Conservation (phyloP, 148 eudicot species). For the Cornus suecica region DNA sequence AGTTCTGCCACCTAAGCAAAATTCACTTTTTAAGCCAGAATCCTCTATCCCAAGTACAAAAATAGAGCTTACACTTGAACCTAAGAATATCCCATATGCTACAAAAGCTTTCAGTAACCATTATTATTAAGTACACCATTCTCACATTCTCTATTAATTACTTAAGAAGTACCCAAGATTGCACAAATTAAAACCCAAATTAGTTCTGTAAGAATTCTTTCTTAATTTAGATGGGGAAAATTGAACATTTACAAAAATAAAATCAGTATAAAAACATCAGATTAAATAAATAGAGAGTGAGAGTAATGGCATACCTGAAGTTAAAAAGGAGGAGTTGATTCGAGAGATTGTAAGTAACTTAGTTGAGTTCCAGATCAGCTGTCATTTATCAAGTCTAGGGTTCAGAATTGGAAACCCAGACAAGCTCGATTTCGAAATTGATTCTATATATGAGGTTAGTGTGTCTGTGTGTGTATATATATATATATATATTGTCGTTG, state of each 20-base stretch:
- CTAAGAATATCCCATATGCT: neutral
- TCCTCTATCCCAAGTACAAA: neutral
- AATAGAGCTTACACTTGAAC: neutral
- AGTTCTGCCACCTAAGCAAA: neutral
- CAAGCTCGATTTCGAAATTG: neutral
- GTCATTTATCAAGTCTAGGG: constrained; percentile 15
- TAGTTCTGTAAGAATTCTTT: neutral
- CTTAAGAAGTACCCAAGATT: no score
- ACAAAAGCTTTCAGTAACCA: neutral
- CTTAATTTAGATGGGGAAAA: neutral
- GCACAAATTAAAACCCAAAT: neutral
- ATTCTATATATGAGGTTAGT: neutral
- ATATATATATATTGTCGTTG: no score
- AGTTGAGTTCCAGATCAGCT: constrained; percentile 11
- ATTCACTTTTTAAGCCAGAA: no score
- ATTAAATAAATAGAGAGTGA: neutral
- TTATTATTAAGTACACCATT: neutral
- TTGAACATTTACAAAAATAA: neutral
- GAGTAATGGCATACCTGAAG: neutral
- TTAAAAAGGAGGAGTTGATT: neutral
- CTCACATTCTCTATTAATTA: no score
- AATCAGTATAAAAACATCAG: neutral
- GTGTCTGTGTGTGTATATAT: no score
- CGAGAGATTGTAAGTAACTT: constrained; percentile 11
- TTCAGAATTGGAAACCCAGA: constrained; percentile 1